Base-by-base conservation (phyloP, 1,139 yeast species). In the Groenewaldozyma sp. region DNA sequence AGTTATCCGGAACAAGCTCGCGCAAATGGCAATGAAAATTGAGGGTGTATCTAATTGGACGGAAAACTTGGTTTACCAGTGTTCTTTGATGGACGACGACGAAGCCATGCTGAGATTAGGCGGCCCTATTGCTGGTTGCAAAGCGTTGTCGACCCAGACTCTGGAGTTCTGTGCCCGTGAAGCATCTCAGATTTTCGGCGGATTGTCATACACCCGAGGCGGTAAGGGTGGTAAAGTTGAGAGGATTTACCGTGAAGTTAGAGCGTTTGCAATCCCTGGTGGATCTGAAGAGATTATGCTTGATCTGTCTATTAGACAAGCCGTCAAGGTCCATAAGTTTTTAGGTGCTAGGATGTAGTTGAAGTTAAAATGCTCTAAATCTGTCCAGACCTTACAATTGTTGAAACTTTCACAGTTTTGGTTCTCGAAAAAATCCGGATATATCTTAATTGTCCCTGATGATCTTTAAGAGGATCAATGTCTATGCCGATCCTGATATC, bases 261-360 rank as follows among this genome's bases (percentile, higher is more conserved):
- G 70, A 14, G 69, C 70, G 4, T 60, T 60, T 43, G 67, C 69
- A 22, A 65, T 65, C 40, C 70, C 70, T 7, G 70, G 70, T 32
- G 70, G 70, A 7, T 64, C 70, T 9, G 68, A 65, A 47, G 71
- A 66, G 48, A 66, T 65, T 43, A 64, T 65, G 70, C 55, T 64
- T 27, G 70, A 65, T 39, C 53, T 65, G 42, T 53, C 67, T 20
- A 61, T 65, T 43, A 51, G 70, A 38, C 70, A 65, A 49, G 51
- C 64, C 31, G 57, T 65, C 43, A 59, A 62, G 48, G 67, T 65
- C 18, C 64, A 65, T 51, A 58, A 63, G 47, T 44, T 53, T 34
- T 53, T 62, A 33, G 70, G 70, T 26, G 65, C 68, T 35, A 64
- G 62, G 49, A 48, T 65, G 35, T 64, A 57, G 51, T n/a, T n/a